These are phyloP conservation scores for Brassica carinata DNA, from an alignment of 345 rosid genomes.

Conservation along the genomic window DNA sequence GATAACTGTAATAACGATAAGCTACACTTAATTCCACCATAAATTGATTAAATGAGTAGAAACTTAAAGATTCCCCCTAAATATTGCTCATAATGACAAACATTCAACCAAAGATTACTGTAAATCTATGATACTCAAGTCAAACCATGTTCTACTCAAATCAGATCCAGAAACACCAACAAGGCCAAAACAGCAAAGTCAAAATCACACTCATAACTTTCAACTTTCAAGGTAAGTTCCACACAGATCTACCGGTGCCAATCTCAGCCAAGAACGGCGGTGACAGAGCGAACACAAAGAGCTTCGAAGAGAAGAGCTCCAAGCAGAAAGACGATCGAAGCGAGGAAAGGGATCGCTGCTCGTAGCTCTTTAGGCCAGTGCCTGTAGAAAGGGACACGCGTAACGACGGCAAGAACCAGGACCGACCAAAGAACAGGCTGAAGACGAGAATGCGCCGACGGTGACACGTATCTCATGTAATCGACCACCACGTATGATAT, in stretches of 20 bases:
- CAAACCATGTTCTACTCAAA: constrained; percentile 6
- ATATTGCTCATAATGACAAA: neutral
- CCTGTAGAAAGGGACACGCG: constrained; percentile 73
- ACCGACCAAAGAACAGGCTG: constrained; percentile 82
- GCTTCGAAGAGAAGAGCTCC: constrained; percentile 76
- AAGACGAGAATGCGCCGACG: constrained; percentile 77
- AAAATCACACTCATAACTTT: neutral
- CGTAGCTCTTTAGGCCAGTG: constrained; percentile 87
- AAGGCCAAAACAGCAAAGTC: neutral
- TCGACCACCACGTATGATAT: constrained; percentile 77
- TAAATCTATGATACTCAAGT: constrained; percentile 1
- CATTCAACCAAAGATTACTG: neutral
- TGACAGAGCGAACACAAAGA: constrained; percentile 80
- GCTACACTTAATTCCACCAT: neutral
- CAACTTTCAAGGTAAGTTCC: neutral
- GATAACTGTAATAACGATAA: neutral
- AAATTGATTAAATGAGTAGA: neutral
- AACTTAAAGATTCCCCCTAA: neutral
- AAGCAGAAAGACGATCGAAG: constrained; percentile 78
- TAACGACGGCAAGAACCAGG: constrained; percentile 61
- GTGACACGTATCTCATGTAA: constrained; percentile 79
- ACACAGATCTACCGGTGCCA: constrained; percentile 74
- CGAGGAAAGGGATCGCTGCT: constrained; percentile 72
- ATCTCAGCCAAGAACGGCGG: constrained; percentile 89
- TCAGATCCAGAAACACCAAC: constrained; percentile 11